phyloP scores from a whole-genome alignment of 352 stramenopile genomes.

The Phytophthora hibernalis region DNA sequence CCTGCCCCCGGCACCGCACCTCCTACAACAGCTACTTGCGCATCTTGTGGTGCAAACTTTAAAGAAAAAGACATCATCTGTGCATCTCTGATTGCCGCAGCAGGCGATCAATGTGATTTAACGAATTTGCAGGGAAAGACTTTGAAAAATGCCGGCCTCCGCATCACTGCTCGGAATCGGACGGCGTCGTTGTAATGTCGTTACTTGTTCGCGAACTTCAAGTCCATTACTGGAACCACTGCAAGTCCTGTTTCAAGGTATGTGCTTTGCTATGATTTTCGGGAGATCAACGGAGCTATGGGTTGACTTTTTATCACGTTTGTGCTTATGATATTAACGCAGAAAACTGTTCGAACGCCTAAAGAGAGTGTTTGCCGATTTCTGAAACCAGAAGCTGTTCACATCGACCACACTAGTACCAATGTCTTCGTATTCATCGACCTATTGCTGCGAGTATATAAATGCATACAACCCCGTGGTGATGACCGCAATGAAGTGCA shows the following conservation, averaged over 20 bases:
- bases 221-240: conserved; percentile 25
- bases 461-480: conserved; percentile 36
- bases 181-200: neutral
- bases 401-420: neutral
- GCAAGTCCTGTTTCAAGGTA: conserved; percentile 32
- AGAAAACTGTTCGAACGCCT: conserved; percentile 24
- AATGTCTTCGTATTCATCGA: conserved; percentile 7
- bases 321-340: neutral
- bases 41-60: neutral
- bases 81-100: neutral
- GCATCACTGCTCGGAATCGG: neutral
- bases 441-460: conserved; percentile 34
- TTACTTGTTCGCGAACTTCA: conserved; percentile 16
- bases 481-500: conserved; percentile 31
- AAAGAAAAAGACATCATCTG: conserved; percentile 15
- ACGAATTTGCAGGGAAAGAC: neutral
- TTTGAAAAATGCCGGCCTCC: conserved; percentile 14
- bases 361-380: conserved; percentile 29
- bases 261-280: neutral
- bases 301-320: neutral
- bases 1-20: neutral
- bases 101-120: neutral
- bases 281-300: too few species aligned
- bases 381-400: conserved; percentile 24
- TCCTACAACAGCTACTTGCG: conserved; percentile 3